Evolutionary conservation across 495 filamentous ascomycete species (phyloP).

Genomic region (Hypoxylon subgilvum): DNA sequence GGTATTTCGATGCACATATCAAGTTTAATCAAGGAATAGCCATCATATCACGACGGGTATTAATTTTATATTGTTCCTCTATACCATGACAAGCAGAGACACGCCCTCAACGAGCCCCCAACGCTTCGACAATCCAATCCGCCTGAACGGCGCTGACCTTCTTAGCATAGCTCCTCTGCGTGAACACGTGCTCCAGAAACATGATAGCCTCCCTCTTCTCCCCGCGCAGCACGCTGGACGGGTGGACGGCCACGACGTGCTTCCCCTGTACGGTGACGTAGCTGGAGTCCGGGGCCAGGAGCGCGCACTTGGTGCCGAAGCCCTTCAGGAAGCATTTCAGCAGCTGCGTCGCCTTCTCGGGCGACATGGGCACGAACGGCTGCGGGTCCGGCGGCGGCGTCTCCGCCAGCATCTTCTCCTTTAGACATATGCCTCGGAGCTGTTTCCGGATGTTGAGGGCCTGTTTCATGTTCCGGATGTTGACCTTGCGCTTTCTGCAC

Average conservation of each 20-base stretch:
- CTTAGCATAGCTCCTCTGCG: conserved; percentile 87
- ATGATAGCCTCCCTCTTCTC: conserved; percentile 91
- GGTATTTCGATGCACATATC: no score
- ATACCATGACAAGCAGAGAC: no score
- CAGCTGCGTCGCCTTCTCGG: conserved; percentile 62
- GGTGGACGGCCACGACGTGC: conserved; percentile 88
- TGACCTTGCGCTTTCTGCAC: conserved; percentile 78
- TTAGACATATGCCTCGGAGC: conserved; percentile 68
- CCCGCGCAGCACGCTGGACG: conserved; percentile 82
- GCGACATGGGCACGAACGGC: conserved; percentile 54
- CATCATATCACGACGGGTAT: no score
- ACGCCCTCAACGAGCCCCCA: conserved; percentile 47
- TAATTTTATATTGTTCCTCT: no score
- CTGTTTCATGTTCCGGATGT: conserved; percentile 78
- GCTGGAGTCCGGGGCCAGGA: conserved; percentile 79
- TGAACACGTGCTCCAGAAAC: conserved; percentile 96
- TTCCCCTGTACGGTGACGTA: conserved; percentile 85
- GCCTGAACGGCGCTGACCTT: conserved; percentile 87
- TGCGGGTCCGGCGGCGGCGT: conserved; percentile 53
- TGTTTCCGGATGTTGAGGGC: conserved; percentile 83
- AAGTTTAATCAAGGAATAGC: no score
- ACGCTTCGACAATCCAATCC: conserved; percentile 79
- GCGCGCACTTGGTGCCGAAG: conserved; percentile 81
- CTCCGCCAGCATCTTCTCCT: conserved; percentile 53
- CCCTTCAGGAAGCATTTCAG: conserved; percentile 83